Evolutionary conservation across 83 land plant genomes (phyloP).

Genomic region (Picea engelmannii): DNA sequence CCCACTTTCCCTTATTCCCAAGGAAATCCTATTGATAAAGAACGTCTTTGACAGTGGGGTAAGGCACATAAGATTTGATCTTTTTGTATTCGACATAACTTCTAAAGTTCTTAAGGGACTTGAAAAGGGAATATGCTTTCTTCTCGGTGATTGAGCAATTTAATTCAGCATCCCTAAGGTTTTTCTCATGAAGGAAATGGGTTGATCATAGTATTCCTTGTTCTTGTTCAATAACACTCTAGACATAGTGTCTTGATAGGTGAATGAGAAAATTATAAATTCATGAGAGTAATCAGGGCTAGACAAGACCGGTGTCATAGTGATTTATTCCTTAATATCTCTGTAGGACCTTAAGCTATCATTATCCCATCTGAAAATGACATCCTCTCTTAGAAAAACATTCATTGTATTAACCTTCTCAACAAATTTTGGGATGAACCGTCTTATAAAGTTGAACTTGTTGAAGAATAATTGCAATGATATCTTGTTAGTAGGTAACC

Average conservation of each 20-base stretch:
- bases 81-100: too few relatives aligned
- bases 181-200: not conserved
- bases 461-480: not conserved
- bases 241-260: too few relatives aligned
- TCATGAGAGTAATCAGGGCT: not conserved
- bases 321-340: not conserved
- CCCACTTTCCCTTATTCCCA: too few relatives aligned
- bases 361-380: not conserved
- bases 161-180: not conserved
- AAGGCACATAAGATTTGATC: too few relatives aligned
- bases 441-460: not conserved
- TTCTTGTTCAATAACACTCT: too few relatives aligned
- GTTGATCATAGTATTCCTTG: too few relatives aligned
- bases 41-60: too few relatives aligned
- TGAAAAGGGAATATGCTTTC: not conserved
- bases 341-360: not conserved
- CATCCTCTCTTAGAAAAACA: not conserved
- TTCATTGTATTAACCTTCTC: not conserved
- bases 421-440: not conserved
- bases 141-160: not conserved
- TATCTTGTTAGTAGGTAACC: not conserved
- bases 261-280: not conserved
- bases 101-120: not conserved
- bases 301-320: not conserved
- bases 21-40: too few relatives aligned